phyloP scores from a whole-genome alignment of 495 filamentous ascomycete species.

The Penicillium fimorum region DNA sequence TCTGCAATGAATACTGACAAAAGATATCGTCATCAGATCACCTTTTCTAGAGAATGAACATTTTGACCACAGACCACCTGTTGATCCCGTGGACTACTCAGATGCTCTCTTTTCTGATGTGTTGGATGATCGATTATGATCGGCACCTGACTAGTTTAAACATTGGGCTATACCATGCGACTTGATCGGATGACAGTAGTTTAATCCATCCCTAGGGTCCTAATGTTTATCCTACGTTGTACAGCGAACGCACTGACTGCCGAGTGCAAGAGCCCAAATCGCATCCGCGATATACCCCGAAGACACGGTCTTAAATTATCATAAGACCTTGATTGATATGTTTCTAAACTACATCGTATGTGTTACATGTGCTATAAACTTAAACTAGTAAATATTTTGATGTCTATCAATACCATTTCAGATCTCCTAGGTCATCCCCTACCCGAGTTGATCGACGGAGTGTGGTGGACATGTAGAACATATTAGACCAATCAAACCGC shows the following conservation, averaged over 20 bases:
- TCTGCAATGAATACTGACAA: background rate
- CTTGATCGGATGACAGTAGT: background rate
- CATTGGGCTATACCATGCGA: background rate
- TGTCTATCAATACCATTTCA: background rate
- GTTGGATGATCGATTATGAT: background rate
- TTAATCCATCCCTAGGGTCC: background rate
- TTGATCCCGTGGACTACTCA: background rate
- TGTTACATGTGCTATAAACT: background rate
- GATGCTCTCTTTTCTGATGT: background rate
- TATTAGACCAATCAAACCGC: constrained; percentile 13
- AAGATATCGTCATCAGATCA: background rate
- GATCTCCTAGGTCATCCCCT: background rate
- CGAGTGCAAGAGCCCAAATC: background rate
- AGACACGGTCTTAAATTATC: background rate
- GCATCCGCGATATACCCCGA: background rate
- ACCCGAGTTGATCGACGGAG: constrained; percentile 1
- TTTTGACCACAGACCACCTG: background rate
- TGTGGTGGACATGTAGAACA: constrained; percentile 2
- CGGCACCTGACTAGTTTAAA: background rate
- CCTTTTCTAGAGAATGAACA: background rate
- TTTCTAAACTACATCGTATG: background rate
- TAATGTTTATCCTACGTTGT: background rate
- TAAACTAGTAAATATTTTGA: background rate
- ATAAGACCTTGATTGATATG: background rate
- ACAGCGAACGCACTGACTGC: background rate